Evolutionary conservation across 2,329 filamentous ascomycete species (phyloP).

Genomic region (Thielaviopsis populi): DNA sequence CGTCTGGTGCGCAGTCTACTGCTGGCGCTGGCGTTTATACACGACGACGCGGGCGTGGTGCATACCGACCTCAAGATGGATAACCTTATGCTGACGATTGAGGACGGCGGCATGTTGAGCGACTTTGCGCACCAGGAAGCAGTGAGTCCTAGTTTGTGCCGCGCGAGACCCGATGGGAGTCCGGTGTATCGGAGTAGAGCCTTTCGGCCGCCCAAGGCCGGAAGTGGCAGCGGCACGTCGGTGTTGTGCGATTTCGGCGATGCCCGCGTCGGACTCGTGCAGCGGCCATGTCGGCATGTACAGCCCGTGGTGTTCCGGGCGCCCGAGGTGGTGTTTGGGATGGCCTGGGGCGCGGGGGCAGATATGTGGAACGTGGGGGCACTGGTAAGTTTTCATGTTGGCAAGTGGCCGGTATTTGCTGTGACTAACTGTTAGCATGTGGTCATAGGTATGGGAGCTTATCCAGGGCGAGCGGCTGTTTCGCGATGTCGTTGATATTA

Average conservation of each 20-base stretch:
- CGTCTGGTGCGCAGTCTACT: slow-evolving; percentile 9
- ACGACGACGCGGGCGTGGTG: slow-evolving; percentile 12
- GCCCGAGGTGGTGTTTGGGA: slow-evolving; percentile 14
- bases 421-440: background rate
- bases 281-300: slow-evolving; percentile 7
- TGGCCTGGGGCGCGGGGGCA: slow-evolving; percentile 14
- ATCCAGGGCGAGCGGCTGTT: slow-evolving; percentile 12
- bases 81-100: slow-evolving; percentile 16
- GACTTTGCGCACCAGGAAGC: slow-evolving; percentile 10
- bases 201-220: slow-evolving; percentile 6
- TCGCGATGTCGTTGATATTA: slow-evolving; percentile 6
- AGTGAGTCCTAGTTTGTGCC: background rate
- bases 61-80: slow-evolving; percentile 16
- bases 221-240: background rate
- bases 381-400: slow-evolving; percentile 2
- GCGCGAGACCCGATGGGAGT: background rate
- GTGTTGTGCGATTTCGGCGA: slow-evolving; percentile 15
- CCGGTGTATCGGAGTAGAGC: slow-evolving; percentile 5
- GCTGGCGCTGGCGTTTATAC: slow-evolving; percentile 14
- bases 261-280: slow-evolving; percentile 9
- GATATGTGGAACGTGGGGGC: slow-evolving; percentile 15
- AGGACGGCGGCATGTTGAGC: slow-evolving; percentile 13
- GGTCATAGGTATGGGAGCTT: slow-evolving; percentile 13
- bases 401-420: background rate
- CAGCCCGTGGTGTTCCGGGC: slow-evolving; percentile 14